Base-by-base conservation (phyloP, 108 stramenopile genomes). In the Mayamaea pseudoterrestris region DNA sequence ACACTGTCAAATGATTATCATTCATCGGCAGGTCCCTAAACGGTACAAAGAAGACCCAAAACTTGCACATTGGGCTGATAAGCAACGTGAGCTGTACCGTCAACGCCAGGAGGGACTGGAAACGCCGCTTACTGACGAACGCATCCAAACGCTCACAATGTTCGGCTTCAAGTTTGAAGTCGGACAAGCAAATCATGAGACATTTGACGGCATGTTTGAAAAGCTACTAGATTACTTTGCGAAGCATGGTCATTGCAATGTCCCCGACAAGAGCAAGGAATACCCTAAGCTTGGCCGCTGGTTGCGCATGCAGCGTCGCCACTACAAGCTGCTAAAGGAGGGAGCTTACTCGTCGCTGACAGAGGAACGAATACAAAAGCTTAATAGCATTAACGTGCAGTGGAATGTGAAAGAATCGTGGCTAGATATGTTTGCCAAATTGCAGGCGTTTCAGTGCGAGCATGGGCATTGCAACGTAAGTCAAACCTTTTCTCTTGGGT, bases 301-400 rank as follows among this genome's bases (percentile, higher is more conserved):
- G 78, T 68, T 80, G 3, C 67, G 62, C 56, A 58, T 62, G 22
- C 78, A 80, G 44, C 44, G 78, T 17, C 18, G 70, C 3, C 70
- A 68, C 29, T 74, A 69, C 44, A 35, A 44, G 3, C 41, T 72
- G 26, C 35, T 60, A 35, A 42, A 43, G 14, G 35, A 61, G 5
- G 58, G 65, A 7, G 53, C 56, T 23, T 44, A 39, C 13, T 63
- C 62, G n/a, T 60, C 61, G 14, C 60, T 78, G 53, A 63, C 72
- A 5, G 50, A 58, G 9, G 69, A 78, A 27, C 52, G 77, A n/a
- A n/a, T n/a, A n/a, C n/a, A n/a, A n/a, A n/a, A n/a, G n/a, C n/a
- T n/a, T n/a, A n/a, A n/a, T n/a, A n/a, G n/a, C n/a, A n/a, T n/a
- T n/a, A n/a, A n/a, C n/a, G n/a, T n/a, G n/a, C n/a, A n/a, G n/a